A percentile compares a stretch with the other conserved stretches of the same genome.
Conservation (phyloP, 768 basidiomycete genomes). For the Amanita muscaria region DNA sequence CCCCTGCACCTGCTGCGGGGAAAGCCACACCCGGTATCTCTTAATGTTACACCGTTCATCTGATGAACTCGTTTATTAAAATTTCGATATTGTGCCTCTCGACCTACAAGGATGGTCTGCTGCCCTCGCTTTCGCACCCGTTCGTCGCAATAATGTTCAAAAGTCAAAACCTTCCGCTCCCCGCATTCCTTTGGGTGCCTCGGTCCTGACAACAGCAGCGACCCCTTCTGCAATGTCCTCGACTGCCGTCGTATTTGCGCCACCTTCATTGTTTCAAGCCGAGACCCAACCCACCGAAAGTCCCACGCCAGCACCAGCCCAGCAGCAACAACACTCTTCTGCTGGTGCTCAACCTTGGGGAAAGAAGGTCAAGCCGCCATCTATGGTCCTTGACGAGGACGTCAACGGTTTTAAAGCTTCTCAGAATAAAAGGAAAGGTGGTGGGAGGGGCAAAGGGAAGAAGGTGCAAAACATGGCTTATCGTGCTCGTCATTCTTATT, state of each 20-base stretch:
- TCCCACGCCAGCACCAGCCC: too few relatives aligned
- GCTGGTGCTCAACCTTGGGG: constrained; percentile 72
- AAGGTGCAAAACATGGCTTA: constrained; percentile 36
- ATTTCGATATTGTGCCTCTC: constrained; percentile 25
- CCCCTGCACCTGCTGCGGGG: constrained; percentile 23
- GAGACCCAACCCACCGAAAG: constrained; percentile 19
- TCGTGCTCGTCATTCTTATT: constrained; percentile 3
- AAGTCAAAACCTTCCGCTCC: constrained; percentile 49
- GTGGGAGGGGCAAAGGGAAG: constrained; percentile 48
- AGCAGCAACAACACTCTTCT: too few relatives aligned
- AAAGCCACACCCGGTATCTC: constrained; percentile 54
- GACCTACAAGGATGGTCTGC: constrained; percentile 72
- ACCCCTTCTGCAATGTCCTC: constrained; percentile 29
- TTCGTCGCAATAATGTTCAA: constrained; percentile 48
- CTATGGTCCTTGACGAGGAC: constrained; percentile 85
- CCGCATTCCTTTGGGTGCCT: constrained; percentile 56
- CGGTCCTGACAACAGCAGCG: constrained; percentile 30
- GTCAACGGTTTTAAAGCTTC: constrained; percentile 71
- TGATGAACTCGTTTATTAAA: constrained; percentile 53
- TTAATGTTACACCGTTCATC: constrained; percentile 38
- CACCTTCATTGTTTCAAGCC: constrained; percentile 47
- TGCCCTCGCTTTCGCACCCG: constrained; percentile 80
- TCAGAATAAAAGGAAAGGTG: constrained; percentile 45
- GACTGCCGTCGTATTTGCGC: constrained; percentile 65
- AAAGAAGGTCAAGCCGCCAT: constrained; percentile 84